Percentiles rank a stretch among this genome's conserved stretches.
Conservation (phyloP, 139 green algal species). For the Zygnema circumcarinatum region DNA sequence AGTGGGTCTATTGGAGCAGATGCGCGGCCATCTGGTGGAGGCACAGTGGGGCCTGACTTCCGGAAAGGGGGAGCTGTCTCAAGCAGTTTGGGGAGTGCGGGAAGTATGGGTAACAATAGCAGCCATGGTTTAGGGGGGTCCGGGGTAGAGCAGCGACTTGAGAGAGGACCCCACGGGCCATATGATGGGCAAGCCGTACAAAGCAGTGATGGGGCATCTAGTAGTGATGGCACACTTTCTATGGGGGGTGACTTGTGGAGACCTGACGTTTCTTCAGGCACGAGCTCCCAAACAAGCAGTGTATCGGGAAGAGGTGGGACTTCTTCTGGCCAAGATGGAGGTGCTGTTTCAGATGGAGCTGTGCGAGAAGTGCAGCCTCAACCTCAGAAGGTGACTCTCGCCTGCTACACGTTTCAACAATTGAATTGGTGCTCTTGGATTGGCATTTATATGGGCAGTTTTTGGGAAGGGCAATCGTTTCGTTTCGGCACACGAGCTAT, state of each 20-base stretch:
- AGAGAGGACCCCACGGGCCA: neutral
- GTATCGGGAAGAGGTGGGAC: neutral
- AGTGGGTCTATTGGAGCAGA: neutral
- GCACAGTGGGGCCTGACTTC: neutral
- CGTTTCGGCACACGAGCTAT: no score
- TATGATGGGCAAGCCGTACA: neutral
- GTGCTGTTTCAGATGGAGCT: neutral
- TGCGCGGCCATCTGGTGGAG: neutral
- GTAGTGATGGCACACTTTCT: neutral
- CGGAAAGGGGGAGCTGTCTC: neutral
- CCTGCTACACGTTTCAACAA: no score
- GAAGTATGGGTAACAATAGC: no score
- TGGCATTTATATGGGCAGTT: no score
- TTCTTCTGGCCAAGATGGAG: neutral
- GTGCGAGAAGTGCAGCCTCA: neutral
- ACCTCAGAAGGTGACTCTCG: neutral
- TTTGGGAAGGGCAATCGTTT: no score
- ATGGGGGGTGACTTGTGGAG: neutral
- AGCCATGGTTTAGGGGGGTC: neutral
- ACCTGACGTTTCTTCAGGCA: neutral
- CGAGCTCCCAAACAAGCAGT: neutral
- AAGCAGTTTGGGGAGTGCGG: neutral
- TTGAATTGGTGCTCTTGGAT: no score
- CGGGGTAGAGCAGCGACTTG: neutral
- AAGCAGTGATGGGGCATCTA: neutral